These are phyloP conservation scores for Geranomyces michiganensis DNA, from an alignment of 192 early-diverging fungal species.

Conservation along the genomic window DNA sequence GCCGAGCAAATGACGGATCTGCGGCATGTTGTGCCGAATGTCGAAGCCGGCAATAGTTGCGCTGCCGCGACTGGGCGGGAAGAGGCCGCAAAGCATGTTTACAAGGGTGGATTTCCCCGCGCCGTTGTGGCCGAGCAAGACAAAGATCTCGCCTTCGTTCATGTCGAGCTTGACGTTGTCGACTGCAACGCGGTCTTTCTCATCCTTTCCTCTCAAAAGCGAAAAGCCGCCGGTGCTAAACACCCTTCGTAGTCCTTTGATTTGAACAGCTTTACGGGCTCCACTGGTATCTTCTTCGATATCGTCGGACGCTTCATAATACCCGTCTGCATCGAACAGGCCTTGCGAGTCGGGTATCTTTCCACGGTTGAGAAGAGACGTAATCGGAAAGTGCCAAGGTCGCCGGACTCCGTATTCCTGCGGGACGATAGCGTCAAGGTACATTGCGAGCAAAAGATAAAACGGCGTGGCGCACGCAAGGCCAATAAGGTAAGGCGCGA, in stretches of 20 bases:
- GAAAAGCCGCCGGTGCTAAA: slow-evolving; percentile 41
- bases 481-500: slow-evolving; percentile 36
- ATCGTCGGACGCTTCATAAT: background rate
- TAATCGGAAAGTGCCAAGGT: slow-evolving; percentile 60
- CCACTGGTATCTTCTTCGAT: slow-evolving; percentile 25
- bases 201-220: too few relatives aligned
- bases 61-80: slow-evolving; percentile 56
- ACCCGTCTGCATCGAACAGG: too few relatives aligned
- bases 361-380: background rate
- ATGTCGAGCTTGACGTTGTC: background rate
- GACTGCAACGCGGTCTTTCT: slow-evolving; percentile 10
- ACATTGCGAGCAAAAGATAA: slow-evolving; percentile 50
- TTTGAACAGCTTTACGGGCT: background rate
- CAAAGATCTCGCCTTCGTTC: slow-evolving; percentile 24
- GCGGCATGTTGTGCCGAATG: slow-evolving; percentile 49
- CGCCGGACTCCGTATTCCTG: slow-evolving; percentile 66
- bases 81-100: slow-evolving; percentile 68
- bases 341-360: background rate
- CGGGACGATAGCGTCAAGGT: slow-evolving; percentile 60
- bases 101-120: slow-evolving; percentile 74
- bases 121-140: slow-evolving; percentile 66
- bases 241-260: slow-evolving; percentile 45
- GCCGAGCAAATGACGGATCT: slow-evolving; percentile 66
- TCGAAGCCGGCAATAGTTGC: slow-evolving; percentile 61
- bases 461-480: slow-evolving; percentile 55